Evolutionary conservation across 2,329 filamentous ascomycete species (phyloP).

Genomic region (Arthroderma sp.): DNA sequence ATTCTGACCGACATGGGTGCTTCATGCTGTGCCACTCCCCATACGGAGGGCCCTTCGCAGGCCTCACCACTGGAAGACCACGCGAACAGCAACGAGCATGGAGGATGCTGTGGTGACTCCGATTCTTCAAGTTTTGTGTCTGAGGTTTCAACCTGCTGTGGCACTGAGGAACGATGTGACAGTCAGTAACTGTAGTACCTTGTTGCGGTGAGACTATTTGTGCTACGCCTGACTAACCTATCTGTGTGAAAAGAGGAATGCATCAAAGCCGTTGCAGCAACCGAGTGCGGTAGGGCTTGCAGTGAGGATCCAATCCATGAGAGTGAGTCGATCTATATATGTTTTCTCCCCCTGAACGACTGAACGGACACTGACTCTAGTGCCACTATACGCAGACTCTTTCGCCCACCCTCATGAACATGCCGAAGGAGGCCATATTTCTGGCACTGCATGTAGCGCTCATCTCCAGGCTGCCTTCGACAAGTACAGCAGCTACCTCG

Average conservation of each 20-base stretch:
- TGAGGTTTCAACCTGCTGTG: no score
- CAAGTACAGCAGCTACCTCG: slow-evolving; percentile 17
- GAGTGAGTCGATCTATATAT: neutral
- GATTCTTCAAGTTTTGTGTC: no score
- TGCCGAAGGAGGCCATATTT: slow-evolving; percentile 11
- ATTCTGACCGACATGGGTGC: no score
- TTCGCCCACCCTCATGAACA: slow-evolving; percentile 11
- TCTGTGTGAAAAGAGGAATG: neutral
- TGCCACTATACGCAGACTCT: neutral
- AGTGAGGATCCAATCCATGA: neutral
- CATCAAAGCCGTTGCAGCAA: slow-evolving; percentile 1
- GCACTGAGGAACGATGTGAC: neutral
- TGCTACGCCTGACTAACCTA: neutral
- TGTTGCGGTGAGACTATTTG: neutral
- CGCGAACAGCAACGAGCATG: no score
- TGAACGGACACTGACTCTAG: neutral
- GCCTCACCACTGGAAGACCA: no score
- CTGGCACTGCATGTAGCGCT: slow-evolving; percentile 11
- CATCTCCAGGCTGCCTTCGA: slow-evolving; percentile 15
- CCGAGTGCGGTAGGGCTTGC: neutral
- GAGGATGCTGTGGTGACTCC: no score
- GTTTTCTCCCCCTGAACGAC: neutral
- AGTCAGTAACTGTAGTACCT: neutral
- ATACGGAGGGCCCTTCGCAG: no score
- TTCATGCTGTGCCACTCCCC: no score